A percentile compares a stretch with the other conserved stretches of the same genome.
Evolutionary conservation across 2,329 filamentous ascomycete genomes (phyloP).

Genomic region (Pseudogymnoascus sp.): DNA sequence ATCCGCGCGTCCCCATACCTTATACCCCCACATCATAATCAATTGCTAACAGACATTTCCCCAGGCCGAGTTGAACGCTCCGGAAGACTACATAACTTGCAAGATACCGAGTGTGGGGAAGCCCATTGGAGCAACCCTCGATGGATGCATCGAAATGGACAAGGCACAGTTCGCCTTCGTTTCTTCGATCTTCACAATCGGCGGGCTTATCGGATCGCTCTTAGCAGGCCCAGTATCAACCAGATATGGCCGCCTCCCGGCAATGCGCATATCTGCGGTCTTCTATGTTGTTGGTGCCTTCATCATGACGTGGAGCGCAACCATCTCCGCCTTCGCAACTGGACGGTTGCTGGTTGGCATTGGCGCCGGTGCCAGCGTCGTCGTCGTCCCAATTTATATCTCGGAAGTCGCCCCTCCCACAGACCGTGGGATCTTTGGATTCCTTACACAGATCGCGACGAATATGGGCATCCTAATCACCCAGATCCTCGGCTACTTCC

Average conservation of each 20-base stretch:
- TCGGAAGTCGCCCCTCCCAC: constrained; percentile 76
- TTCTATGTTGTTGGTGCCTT: constrained; percentile 70
- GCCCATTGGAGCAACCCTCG: constrained; percentile 18
- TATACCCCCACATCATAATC: constrained; percentile 1
- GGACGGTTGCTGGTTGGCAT: constrained; percentile 76
- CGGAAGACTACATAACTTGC: constrained; percentile 89
- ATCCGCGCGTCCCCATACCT: constrained; percentile 13
- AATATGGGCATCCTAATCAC: constrained; percentile 82
- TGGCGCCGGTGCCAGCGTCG: constrained; percentile 80
- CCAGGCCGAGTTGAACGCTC: constrained; percentile 89
- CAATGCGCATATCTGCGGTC: constrained; percentile 69
- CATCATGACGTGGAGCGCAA: constrained; percentile 63
- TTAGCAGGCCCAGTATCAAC: constrained; percentile 72
- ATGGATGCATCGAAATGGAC: constrained; percentile 78
- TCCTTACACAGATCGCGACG: constrained; percentile 86
- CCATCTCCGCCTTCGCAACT: constrained; percentile 57
- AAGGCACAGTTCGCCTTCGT: constrained; percentile 74
- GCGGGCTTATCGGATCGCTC: constrained; percentile 77
- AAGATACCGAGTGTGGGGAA: constrained; percentile 47
- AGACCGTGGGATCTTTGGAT: constrained; percentile 69
- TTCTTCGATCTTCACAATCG: constrained; percentile 84
- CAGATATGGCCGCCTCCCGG: constrained; percentile 61
- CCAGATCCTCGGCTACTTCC: constrained; percentile 78
- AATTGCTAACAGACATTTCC: neutral
- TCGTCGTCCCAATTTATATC: constrained; percentile 91